Evolutionary conservation across 805 yeast genomes (phyloP).

Genomic region (Candida peoriensis): DNA sequence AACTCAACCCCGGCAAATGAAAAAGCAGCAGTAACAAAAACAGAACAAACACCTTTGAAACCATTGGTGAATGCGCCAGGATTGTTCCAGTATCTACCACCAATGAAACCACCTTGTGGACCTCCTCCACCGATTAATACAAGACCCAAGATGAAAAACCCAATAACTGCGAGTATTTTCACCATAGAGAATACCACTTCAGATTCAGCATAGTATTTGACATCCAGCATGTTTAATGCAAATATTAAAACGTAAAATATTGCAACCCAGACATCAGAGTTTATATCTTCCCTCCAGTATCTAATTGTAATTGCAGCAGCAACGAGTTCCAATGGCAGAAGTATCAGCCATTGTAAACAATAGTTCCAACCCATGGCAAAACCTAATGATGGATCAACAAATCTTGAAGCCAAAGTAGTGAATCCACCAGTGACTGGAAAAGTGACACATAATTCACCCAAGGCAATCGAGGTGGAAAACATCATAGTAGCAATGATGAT

Average conservation of each 20-base stretch:
- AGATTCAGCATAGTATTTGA: constrained; percentile 49
- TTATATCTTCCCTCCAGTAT: constrained; percentile 45
- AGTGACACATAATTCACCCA: constrained; percentile 49
- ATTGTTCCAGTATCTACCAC: constrained; percentile 44
- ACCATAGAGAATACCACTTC: constrained; percentile 44
- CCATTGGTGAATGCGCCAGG: constrained; percentile 51
- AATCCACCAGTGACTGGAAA: constrained; percentile 53
- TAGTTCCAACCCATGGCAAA: constrained; percentile 50
- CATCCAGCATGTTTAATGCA: constrained; percentile 45
- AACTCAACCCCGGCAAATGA: constrained; percentile 71
- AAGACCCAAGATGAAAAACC: constrained; percentile 43
- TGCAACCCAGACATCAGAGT: constrained; percentile 55
- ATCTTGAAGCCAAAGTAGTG: constrained; percentile 43
- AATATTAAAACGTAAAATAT: constrained; percentile 44
- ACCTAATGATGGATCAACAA: constrained; percentile 50
- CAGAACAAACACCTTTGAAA: constrained; percentile 64
- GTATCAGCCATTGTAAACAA: constrained; percentile 48
- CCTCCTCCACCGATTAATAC: constrained; percentile 51
- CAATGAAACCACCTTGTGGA: constrained; percentile 42
- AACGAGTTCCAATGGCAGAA: constrained; percentile 52
- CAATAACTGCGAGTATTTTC: constrained; percentile 43
- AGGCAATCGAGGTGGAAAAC: constrained; percentile 50
- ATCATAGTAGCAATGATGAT: constrained; percentile 51
- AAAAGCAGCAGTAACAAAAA: constrained; percentile 73
- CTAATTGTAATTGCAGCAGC: constrained; percentile 53